Evolutionary conservation across 352 stramenopile genomes (phyloP).

Genomic region (Phytophthora cryptogea): DNA sequence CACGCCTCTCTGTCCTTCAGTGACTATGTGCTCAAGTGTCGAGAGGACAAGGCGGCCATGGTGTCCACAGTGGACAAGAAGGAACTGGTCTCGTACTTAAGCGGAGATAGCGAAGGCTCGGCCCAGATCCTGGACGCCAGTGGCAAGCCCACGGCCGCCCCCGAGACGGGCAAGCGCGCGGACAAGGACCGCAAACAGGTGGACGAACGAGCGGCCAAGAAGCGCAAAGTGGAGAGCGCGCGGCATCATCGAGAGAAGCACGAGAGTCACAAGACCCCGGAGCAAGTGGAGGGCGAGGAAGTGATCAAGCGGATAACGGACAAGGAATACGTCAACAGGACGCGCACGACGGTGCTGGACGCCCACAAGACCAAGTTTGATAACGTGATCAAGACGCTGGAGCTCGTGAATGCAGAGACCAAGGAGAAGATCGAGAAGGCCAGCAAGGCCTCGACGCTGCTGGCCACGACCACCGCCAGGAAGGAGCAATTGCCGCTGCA

Average conservation of each 20-base stretch:
- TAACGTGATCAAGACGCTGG: slow-evolving; percentile 78
- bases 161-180: slow-evolving; percentile 5
- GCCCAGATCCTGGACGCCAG: slow-evolving; percentile 62
- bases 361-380: slow-evolving; percentile 85
- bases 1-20: slow-evolving; percentile 73
- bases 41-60: slow-evolving; percentile 75
- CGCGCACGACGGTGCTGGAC: slow-evolving; percentile 75
- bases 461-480: slow-evolving; percentile 39
- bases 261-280: slow-evolving; percentile 35
- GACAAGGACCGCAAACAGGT: slow-evolving; percentile 25
- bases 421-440: slow-evolving; percentile 90
- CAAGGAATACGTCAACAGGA: slow-evolving; percentile 71
- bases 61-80: slow-evolving; percentile 90
- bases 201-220: slow-evolving; percentile 44
- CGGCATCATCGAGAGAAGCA: slow-evolving; percentile 38
- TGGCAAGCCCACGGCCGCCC: slow-evolving; percentile 11
- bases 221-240: slow-evolving; percentile 33
- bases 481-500: slow-evolving; percentile 76
- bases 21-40: slow-evolving; percentile 87
- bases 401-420: slow-evolving; percentile 81
- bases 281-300: slow-evolving; percentile 42
- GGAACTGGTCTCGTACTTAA: slow-evolving; percentile 83
- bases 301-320: slow-evolving; percentile 67
- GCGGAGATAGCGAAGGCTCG: slow-evolving; percentile 81
- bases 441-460: slow-evolving; percentile 63